Evolutionary conservation across 2,329 filamentous ascomycete species (phyloP).

Genomic region (Colletotrichum orbiculare): DNA sequence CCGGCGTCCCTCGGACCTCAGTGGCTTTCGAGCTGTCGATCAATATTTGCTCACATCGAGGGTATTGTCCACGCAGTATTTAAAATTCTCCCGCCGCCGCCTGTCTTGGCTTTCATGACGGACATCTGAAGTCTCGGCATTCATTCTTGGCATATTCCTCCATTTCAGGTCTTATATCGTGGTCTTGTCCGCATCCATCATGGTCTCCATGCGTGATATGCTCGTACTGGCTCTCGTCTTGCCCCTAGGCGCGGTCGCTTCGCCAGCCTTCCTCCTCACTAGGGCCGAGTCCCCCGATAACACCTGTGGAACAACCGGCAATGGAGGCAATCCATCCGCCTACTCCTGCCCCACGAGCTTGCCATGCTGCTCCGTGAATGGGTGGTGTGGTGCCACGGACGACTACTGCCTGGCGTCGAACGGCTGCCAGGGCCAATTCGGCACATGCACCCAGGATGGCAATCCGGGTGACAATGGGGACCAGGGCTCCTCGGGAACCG

Average conservation of each 20-base stretch:
- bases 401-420: conserved; percentile 48
- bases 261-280: conserved; percentile 13
- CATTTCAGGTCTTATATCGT: too few relatives aligned
- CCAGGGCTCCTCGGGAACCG: conserved; percentile 42
- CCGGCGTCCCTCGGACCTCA: too few relatives aligned
- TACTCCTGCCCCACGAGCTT: conserved; percentile 24
- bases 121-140: background rate
- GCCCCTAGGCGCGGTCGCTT: conserved; percentile 4
- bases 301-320: conserved; percentile 26
- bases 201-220: conserved; percentile 10
- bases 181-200: background rate
- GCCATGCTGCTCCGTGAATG: conserved; percentile 43
- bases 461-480: conserved; percentile 5
- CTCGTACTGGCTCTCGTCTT: conserved; percentile 12
- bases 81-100: too few relatives aligned
- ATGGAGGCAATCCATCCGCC: conserved; percentile 23
- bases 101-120: too few relatives aligned
- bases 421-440: conserved; percentile 50
- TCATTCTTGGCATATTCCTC: background rate
- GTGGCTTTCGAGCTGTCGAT: too few relatives aligned
- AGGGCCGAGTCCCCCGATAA: conserved; percentile 27
- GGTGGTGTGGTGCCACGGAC: conserved; percentile 52
- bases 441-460: conserved; percentile 35
- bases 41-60: too few relatives aligned
- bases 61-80: too few relatives aligned